Percentiles rank a stretch among this genome's conserved stretches.
phyloP scores from a whole-genome alignment of 345 rosid species.

The Brassica napus region Da-Ae NC_063446.1:21799001-21799500 shows the following conservation, averaged over 20 bases:
- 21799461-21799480: slow-evolving; percentile 19
- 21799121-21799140: background rate
- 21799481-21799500: slow-evolving; percentile 17
- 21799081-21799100: background rate
- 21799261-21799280: background rate
- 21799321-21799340: background rate
- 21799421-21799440: too few relatives aligned
- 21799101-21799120: background rate
- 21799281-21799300: too few relatives aligned
- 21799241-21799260: background rate
- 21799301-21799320: too few relatives aligned
- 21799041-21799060: too few relatives aligned
- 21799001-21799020: too few relatives aligned
- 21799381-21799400: background rate
- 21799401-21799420: background rate
- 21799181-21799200: too few relatives aligned
- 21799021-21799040: too few relatives aligned
- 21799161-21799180: too few relatives aligned
- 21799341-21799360: background rate
- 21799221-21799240: background rate
- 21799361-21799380: background rate
- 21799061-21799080: background rate
- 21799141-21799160: too few relatives aligned
- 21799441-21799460: too few relatives aligned
- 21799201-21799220: too few relatives aligned